phyloP scores from a whole-genome alignment of 345 rosid species.

The Bretschneidera sinensis region DNA sequence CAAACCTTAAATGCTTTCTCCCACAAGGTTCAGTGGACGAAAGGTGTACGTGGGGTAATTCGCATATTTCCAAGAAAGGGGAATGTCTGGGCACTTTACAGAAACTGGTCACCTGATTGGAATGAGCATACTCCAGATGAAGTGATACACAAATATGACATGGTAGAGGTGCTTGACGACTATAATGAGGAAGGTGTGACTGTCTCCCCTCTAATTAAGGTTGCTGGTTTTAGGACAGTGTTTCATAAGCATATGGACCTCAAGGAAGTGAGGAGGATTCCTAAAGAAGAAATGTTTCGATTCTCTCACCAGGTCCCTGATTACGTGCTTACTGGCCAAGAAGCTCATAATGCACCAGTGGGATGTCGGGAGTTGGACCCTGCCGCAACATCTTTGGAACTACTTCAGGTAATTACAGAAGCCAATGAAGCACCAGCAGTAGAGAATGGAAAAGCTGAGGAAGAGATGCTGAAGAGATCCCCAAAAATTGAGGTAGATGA shows the following conservation, averaged over 20 bases:
- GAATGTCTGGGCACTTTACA: constrained; percentile 89
- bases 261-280: constrained; percentile 39
- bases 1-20: constrained; percentile 69
- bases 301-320: constrained; percentile 96
- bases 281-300: constrained; percentile 71
- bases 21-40: constrained; percentile 70
- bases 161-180: constrained; percentile 88
- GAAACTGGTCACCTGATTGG: constrained; percentile 89
- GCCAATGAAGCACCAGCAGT: constrained; percentile 13
- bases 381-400: constrained; percentile 75
- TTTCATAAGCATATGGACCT: constrained; percentile 46
- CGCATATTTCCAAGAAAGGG: constrained; percentile 69
- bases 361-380: constrained; percentile 91
- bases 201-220: constrained; percentile 66
- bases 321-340: constrained; percentile 69
- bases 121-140: constrained; percentile 59
- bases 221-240: constrained; percentile 62
- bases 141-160: constrained; percentile 65
- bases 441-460: constrained; percentile 17
- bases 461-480: constrained; percentile 5
- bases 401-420: constrained; percentile 37
- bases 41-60: constrained; percentile 63
- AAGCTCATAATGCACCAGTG: constrained; percentile 54
- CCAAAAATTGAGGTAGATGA: constrained; percentile 7
- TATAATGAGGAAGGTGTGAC: constrained; percentile 53